Evolutionary conservation across 1,284 basidiomycete species (phyloP).

Genomic region (Sporisorium graminicola): DNA sequence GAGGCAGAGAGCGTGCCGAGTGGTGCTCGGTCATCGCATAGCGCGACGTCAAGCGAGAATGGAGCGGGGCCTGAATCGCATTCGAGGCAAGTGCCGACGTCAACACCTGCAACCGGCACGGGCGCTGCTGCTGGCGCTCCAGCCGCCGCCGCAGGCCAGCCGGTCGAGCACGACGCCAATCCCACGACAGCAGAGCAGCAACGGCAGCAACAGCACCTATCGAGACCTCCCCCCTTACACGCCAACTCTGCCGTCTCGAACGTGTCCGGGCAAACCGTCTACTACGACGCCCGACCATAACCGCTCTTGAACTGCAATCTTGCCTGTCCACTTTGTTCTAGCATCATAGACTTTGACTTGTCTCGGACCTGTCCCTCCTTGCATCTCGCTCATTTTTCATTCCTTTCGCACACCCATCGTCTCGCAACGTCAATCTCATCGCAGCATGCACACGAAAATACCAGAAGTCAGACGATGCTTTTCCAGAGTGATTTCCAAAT

Average conservation of each 20-base stretch:
- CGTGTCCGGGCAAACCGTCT: conserved; percentile 37
- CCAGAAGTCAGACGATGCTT: background rate
- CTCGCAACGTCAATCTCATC: background rate
- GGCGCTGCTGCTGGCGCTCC: background rate
- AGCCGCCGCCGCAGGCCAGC: background rate
- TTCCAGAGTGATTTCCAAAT: background rate
- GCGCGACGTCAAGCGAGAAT: conserved; percentile 28
- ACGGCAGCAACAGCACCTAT: conserved; percentile 2
- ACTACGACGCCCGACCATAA: conserved; percentile 32
- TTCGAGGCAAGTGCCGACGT: conserved; percentile 1
- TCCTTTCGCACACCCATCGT: background rate
- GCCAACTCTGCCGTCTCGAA: conserved; percentile 31
- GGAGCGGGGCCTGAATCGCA: conserved; percentile 2
- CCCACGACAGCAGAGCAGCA: conserved; percentile 3
- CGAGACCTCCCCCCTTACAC: conserved; percentile 21
- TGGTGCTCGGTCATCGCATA: conserved; percentile 9
- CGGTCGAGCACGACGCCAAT: conserved; percentile 13
- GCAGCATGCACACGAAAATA: background rate
- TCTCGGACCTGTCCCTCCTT: background rate
- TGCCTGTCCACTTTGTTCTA: background rate
- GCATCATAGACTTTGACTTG: background rate
- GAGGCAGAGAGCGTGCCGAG: conserved; percentile 12
- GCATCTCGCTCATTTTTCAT: background rate
- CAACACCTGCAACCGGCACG: background rate
- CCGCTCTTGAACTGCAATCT: background rate